Evolutionary conservation across 176 grass and related monocot genomes (phyloP).

Genomic region (Eleusine coracana): DNA sequence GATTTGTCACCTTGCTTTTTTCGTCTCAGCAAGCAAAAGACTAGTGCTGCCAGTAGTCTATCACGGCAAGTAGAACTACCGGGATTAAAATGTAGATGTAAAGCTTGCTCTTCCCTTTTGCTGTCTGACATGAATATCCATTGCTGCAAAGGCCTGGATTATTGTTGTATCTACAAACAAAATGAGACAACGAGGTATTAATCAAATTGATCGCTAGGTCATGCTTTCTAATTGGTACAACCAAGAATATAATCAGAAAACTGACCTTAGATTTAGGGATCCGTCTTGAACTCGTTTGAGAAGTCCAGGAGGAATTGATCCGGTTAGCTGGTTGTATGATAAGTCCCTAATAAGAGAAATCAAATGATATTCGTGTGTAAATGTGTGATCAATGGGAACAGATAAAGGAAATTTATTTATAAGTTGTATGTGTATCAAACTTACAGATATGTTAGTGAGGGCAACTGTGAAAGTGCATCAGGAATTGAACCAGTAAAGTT

Average conservation of each 20-base stretch:
- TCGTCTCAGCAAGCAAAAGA: conserved; percentile 21
- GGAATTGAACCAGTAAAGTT: conserved; percentile 56
- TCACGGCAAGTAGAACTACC: conserved; percentile 17
- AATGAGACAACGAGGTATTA: background rate
- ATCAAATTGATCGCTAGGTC: background rate
- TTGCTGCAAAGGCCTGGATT: conserved; percentile 48
- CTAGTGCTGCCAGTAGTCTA: background rate
- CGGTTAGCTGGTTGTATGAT: conserved; percentile 46
- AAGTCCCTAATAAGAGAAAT: conserved; percentile 54
- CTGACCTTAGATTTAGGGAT: conserved; percentile 44
- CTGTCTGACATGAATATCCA: conserved; percentile 26
- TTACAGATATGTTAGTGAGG: conserved; percentile 53
- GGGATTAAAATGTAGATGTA: conserved; percentile 33
- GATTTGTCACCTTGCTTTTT: conserved; percentile 31
- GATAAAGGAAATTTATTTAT: no score
- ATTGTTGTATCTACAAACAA: conserved; percentile 20
- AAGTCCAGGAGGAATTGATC: conserved; percentile 54
- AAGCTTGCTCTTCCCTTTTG: conserved; percentile 38
- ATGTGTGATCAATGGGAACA: no score
- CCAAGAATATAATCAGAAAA: background rate
- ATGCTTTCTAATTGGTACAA: background rate
- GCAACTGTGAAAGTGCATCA: conserved; percentile 37
- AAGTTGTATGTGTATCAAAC: background rate
- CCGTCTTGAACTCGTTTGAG: conserved; percentile 48
- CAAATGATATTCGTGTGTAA: background rate